Evolutionary conservation across 805 yeast genomes (phyloP).

Genomic region (Myxozyma melibiosi): DNA sequence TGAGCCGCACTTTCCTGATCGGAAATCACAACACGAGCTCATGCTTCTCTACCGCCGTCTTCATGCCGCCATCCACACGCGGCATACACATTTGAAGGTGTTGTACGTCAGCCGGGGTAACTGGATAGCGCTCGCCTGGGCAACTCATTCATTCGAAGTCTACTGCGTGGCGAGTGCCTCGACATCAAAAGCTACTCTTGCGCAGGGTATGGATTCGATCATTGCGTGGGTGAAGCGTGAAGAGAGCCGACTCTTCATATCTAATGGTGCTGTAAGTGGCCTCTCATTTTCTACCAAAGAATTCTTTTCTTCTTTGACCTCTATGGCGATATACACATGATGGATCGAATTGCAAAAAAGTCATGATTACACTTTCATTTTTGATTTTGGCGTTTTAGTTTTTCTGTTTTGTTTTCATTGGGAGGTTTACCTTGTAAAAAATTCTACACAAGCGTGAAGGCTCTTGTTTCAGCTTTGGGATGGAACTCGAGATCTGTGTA

Average conservation of each 20-base stretch:
- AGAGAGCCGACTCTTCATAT: constrained; percentile 52
- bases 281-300: constrained; percentile 25
- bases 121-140: constrained; percentile 54
- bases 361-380: not conserved
- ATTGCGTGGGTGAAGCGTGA: constrained; percentile 76
- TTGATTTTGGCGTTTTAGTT: not conserved
- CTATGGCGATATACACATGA: constrained; percentile 24
- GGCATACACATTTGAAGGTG: constrained; percentile 36
- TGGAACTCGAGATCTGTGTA: not conserved
- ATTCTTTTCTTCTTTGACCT: constrained; percentile 17
- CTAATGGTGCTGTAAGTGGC: constrained; percentile 37
- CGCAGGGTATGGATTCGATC: constrained; percentile 62
- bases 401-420: not conserved
- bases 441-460: not conserved
- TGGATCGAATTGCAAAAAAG: not conserved
- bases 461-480: not conserved
- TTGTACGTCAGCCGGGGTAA: constrained; percentile 36
- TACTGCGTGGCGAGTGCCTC: constrained; percentile 63
- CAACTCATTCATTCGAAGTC: constrained; percentile 62
- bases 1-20: constrained; percentile 45
- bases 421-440: not conserved
- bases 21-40: constrained; percentile 36
- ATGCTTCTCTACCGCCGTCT: constrained; percentile 41
- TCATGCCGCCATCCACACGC: constrained; percentile 45
- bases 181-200: constrained; percentile 57